Percentiles rank a stretch among this genome's conserved stretches.
Evolutionary conservation across 2,329 filamentous ascomycete species (phyloP).

Genomic region (Neodidymelliopsis sp.): DNA sequence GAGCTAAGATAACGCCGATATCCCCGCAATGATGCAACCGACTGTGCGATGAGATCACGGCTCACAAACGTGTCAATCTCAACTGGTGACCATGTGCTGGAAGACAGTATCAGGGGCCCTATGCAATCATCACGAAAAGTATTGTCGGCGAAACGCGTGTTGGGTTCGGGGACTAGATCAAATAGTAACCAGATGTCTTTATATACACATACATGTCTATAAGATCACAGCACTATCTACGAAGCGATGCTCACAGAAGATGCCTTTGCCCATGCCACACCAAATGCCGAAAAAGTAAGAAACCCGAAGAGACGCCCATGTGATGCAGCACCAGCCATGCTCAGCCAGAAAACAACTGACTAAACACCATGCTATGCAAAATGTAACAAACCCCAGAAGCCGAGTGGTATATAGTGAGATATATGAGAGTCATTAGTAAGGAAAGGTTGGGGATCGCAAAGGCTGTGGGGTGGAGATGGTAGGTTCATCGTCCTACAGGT

Average conservation of each 20-base stretch:
- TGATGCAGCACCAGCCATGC: slow-evolving; percentile 2
- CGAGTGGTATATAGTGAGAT: neutral
- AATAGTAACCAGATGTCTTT: neutral
- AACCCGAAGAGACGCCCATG: slow-evolving; percentile 3
- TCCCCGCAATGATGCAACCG: neutral
- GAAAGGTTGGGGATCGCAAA: neutral
- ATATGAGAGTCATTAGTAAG: slow-evolving; percentile 9
- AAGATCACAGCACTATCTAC: neutral
- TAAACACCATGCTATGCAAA: slow-evolving; percentile 30
- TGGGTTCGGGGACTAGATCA: too few relatives aligned
- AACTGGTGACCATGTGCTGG: too few relatives aligned
- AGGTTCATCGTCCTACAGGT: too few relatives aligned
- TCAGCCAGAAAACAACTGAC: slow-evolving; percentile 1
- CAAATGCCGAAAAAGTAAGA: neutral
- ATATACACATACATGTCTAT: slow-evolving; percentile 18
- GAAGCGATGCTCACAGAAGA: neutral
- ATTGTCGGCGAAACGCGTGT: neutral
- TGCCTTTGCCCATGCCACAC: neutral
- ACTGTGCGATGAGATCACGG: neutral
- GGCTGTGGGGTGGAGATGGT: neutral
- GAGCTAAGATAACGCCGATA: slow-evolving; percentile 1
- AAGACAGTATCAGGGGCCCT: too few relatives aligned
- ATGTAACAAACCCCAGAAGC: slow-evolving; percentile 18
- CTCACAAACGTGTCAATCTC: too few relatives aligned
- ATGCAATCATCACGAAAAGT: too few relatives aligned